These are phyloP conservation scores for Erigeron philadelphicus DNA, from an alignment of 140 eudicot species.

Conservation along the genomic window DNA sequence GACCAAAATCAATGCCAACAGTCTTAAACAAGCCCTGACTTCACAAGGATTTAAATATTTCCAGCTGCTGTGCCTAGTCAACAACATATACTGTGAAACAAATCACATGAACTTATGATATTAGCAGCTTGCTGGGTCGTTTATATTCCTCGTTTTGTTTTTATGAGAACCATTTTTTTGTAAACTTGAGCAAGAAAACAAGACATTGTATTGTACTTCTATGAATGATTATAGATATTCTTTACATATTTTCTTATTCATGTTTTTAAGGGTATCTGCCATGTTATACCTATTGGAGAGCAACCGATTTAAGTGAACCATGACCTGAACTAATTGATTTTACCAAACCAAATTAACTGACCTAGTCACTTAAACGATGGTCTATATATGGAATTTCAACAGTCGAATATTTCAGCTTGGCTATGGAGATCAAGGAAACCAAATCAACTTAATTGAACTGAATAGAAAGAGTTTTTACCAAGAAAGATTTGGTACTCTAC, in stretches of 20 bases:
- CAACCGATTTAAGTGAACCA: too few relatives aligned
- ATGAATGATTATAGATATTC: constrained; percentile 7
- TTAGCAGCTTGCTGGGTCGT: background rate
- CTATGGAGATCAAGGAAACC: too few relatives aligned
- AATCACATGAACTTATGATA: background rate
- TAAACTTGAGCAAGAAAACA: constrained; percentile 6
- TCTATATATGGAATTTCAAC: too few relatives aligned
- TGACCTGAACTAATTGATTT: too few relatives aligned
- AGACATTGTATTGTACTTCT: constrained; percentile 6
- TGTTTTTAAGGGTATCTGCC: background rate
- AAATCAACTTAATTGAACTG: too few relatives aligned
- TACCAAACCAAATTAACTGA: too few relatives aligned
- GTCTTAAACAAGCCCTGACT: background rate
- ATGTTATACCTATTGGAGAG: too few relatives aligned
- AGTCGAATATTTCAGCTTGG: too few relatives aligned
- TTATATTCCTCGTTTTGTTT: background rate
- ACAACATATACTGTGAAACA: constrained; percentile 3
- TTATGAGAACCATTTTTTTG: constrained; percentile 7
- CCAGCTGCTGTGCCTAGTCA: constrained; percentile 3
- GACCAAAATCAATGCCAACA: background rate
- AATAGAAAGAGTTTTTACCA: too few relatives aligned
- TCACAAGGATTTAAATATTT: constrained; percentile 16
- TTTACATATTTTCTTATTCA: background rate
- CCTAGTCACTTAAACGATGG: too few relatives aligned
- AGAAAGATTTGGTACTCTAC: too few relatives aligned